A percentile compares a stretch with the other conserved stretches of the same genome.
Evolutionary conservation across 208 protist genomes (phyloP).

Genomic region (Trichomonas vaginalis): DNA sequence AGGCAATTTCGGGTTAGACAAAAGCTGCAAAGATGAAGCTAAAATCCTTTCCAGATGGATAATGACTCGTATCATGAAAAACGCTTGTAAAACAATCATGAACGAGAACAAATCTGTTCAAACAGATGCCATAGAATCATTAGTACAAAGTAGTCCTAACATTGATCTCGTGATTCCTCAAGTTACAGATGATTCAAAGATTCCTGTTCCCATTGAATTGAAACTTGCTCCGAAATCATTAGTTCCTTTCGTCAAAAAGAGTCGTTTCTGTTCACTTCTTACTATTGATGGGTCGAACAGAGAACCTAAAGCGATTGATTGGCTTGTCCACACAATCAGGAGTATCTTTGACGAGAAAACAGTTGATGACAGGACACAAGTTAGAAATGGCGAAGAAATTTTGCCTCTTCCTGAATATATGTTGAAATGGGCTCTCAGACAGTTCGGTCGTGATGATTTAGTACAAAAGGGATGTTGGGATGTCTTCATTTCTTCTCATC

Average conservation of each 20-base stretch:
- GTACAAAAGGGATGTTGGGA: conserved; percentile 12
- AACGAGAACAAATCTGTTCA: neutral
- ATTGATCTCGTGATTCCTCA: neutral
- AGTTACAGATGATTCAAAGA: neutral
- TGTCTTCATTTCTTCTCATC: neutral
- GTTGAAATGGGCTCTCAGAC: neutral
- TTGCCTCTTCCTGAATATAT: neutral
- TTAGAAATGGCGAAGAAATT: neutral
- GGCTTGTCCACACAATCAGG: neutral
- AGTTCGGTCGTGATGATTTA: neutral
- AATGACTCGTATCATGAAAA: neutral
- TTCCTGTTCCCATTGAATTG: neutral
- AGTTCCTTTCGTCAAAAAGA: neutral
- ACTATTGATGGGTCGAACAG: neutral
- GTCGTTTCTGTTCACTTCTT: neutral
- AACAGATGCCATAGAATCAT: neutral
- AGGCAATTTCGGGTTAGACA: neutral
- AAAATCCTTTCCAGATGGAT: neutral
- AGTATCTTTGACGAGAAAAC: neutral
- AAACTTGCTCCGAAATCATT: neutral
- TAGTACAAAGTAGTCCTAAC: neutral
- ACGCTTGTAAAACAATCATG: neutral
- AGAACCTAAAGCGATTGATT: neutral
- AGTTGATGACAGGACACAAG: neutral
- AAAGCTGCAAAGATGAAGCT: neutral